These are phyloP conservation scores for Cadophora malorum DNA, from an alignment of 2,329 filamentous ascomycete species.

Conservation along the genomic window DNA sequence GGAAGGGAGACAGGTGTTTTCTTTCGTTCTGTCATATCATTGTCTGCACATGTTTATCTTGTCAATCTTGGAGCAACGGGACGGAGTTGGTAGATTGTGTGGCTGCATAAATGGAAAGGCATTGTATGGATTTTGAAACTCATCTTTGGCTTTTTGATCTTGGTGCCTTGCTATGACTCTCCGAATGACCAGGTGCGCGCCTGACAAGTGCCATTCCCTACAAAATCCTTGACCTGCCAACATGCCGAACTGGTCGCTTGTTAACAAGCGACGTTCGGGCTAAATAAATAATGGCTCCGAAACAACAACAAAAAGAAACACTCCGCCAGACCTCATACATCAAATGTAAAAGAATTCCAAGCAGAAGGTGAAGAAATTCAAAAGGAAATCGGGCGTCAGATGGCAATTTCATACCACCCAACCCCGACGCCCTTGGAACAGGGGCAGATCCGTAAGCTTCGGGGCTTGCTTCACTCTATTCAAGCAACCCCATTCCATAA, in stretches of 20 bases:
- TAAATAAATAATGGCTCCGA: too few relatives aligned
- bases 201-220: too few relatives aligned
- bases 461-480: neutral
- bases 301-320: neutral
- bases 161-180: neutral
- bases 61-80: neutral
- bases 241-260: too few relatives aligned
- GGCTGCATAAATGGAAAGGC: constrained; percentile 20
- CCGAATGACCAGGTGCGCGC: too few relatives aligned
- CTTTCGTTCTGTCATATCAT: constrained; percentile 1
- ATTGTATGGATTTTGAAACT: neutral
- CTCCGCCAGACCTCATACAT: too few relatives aligned
- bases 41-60: neutral
- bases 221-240: neutral
- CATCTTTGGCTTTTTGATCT: neutral
- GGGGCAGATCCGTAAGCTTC: neutral
- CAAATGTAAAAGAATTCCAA: neutral
- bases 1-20: neutral
- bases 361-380: neutral
- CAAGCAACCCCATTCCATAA: neutral
- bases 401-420: neutral
- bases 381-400: neutral
- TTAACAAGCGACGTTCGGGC: too few relatives aligned
- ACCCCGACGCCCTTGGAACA: neutral
- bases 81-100: constrained; percentile 20